These are phyloP conservation scores for Dendrobium catenatum DNA, from an alignment of 106 monocot genomes.

Conservation along the genomic window DNA sequence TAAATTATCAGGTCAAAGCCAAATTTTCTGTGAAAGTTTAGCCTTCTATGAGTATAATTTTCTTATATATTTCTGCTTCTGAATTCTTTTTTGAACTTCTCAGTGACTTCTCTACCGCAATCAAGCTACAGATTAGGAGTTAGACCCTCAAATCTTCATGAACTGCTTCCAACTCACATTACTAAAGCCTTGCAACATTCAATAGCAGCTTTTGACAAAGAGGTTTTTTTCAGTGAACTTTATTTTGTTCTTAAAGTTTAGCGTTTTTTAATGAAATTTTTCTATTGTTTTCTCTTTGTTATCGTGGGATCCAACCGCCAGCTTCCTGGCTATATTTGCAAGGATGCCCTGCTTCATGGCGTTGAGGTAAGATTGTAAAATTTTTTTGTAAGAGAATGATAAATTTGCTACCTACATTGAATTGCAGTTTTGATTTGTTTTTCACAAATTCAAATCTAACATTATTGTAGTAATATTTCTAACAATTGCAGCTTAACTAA, in stretches of 20 bases:
- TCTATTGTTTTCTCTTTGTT: background rate
- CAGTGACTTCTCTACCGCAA: constrained; percentile 63
- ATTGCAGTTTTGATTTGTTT: too few species aligned
- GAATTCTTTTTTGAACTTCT: constrained; percentile 2
- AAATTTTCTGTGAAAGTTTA: background rate
- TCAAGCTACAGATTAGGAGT: constrained; percentile 96
- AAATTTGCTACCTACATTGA: too few species aligned
- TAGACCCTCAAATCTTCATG: constrained; percentile 69
- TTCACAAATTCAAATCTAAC: too few species aligned
- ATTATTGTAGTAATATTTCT: too few species aligned
- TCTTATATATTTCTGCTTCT: background rate
- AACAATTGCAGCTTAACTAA: too few species aligned
- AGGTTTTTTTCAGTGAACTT: constrained; percentile 32
- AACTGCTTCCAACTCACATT: constrained; percentile 60
- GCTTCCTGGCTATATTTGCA: constrained; percentile 87
- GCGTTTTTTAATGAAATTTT: background rate
- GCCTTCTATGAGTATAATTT: background rate
- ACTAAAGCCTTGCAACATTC: constrained; percentile 77
- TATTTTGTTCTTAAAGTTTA: background rate
- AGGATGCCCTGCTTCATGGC: constrained; percentile 93
- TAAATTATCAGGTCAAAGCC: constrained; percentile 61
- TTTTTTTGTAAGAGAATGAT: too few species aligned
- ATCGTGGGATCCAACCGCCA: constrained; percentile 18
- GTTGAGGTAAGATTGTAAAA: constrained; percentile 64
- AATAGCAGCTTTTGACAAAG: constrained; percentile 62